These are phyloP conservation scores for Mucor velutinosus DNA, from an alignment of 371 early-diverging fungal species.

Conservation along the genomic window DNA sequence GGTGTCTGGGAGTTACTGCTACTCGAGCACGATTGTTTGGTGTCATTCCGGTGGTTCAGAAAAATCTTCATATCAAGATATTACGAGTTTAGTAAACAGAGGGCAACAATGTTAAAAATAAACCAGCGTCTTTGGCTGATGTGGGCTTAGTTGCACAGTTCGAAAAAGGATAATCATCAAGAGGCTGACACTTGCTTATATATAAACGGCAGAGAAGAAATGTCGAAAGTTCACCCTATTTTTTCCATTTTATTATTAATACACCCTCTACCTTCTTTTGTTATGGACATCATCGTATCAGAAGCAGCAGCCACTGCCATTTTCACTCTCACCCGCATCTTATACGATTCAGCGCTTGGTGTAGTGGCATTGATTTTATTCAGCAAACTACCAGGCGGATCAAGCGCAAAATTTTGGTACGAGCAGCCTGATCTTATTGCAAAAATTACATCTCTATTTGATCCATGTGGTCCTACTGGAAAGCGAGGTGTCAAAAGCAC, in stretches of 20 bases:
- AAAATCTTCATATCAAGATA: no score
- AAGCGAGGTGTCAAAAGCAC: conserved; percentile 9
- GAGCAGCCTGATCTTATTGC: conserved; percentile 15
- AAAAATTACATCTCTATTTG: conserved; percentile 11
- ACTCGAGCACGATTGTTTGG: no score
- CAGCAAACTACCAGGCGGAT: conserved; percentile 16
- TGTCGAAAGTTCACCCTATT: background rate
- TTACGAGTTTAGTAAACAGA: no score
- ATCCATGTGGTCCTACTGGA: conserved; percentile 20
- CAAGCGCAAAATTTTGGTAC: conserved; percentile 21
- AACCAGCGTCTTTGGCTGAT: background rate
- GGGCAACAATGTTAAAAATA: background rate
- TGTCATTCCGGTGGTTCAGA: no score
- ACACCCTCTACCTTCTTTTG: background rate
- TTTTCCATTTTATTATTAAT: background rate
- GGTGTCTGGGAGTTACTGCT: no score
- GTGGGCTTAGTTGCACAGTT: background rate
- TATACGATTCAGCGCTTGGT: conserved; percentile 9
- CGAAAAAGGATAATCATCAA: no score
- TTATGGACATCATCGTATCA: background rate
- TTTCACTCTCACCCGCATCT: conserved; percentile 12
- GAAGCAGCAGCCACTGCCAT: conserved; percentile 15
- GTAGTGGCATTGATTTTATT: conserved; percentile 3
- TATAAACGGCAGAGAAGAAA: background rate
- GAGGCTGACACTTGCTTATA: background rate